These are phyloP conservation scores for Passalora sequoiae DNA, from an alignment of 2,329 filamentous ascomycete genomes.

Conservation along the genomic window DNA sequence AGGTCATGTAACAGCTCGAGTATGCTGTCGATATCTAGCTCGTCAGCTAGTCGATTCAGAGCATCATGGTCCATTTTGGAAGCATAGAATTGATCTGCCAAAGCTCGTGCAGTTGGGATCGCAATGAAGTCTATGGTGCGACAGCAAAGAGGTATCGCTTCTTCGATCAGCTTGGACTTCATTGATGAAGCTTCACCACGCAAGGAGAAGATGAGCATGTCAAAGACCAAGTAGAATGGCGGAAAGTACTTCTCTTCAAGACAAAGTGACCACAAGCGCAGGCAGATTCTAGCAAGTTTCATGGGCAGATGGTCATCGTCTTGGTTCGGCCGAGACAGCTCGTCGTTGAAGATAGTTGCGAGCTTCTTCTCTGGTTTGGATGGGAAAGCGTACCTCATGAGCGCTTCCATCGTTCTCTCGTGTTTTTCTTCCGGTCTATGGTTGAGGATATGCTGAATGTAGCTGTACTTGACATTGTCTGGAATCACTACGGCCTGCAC, in stretches of 20 bases:
- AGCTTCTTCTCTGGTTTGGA: conserved; percentile 59
- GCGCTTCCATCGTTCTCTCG: conserved; percentile 61
- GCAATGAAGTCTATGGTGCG: conserved; percentile 52
- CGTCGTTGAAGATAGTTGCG: conserved; percentile 62
- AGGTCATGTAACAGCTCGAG: conserved; percentile 62
- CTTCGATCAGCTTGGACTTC: conserved; percentile 55
- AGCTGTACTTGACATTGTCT: conserved; percentile 27
- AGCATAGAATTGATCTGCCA: conserved; percentile 29
- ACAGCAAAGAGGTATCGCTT: conserved; percentile 46
- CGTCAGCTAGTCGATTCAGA: conserved; percentile 47
- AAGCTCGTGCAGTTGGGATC: conserved; percentile 41
- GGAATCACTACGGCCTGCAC: conserved; percentile 3
- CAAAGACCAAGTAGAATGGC: conserved; percentile 61
- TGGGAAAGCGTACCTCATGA: conserved; percentile 61
- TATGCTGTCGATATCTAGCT: conserved; percentile 60
- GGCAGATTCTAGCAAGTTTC: conserved; percentile 59
- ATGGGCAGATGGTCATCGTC: conserved; percentile 53
- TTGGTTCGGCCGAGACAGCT: conserved; percentile 51
- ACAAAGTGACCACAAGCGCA: conserved; percentile 65
- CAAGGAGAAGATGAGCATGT: conserved; percentile 60
- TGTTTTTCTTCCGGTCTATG: conserved; percentile 53
- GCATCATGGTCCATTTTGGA: conserved; percentile 21
- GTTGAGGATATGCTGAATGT: conserved; percentile 60
- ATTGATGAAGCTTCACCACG: conserved; percentile 56
- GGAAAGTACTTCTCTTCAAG: conserved; percentile 58